Base-by-base conservation (phyloP, 352 stramenopile species). In the Globisporangium canariense region DNA sequence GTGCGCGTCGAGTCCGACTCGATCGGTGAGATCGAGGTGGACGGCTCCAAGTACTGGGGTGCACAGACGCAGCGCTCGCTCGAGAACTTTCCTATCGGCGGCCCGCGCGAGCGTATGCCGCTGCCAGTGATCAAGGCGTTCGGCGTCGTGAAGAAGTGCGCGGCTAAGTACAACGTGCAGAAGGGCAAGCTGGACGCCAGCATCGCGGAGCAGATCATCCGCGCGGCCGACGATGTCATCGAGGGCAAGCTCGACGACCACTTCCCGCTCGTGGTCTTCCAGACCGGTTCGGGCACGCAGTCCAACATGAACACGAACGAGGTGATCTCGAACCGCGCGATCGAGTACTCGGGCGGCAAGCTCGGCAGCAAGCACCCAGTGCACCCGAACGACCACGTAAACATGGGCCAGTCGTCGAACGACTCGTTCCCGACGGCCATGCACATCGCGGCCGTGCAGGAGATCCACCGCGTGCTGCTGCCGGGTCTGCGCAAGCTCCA, bases 341-440 rank as follows among this genome's bases (percentile, higher is more conserved):
- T 88, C 65, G 81, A 90, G 58, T 58, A 79, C 53, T 66, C 62
- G 0, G 81, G 81, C 46, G 77, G 77, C 16, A 51, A 71, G 50
- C 58, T 88, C 52, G 81, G 81, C 57, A 81, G 67, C 55, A 90
- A 90, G 74, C 66, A 63, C 46, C 80, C 81, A 11, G 78, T 90
- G 67, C 96, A 99, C 78, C 94, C 97, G 22, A 99, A 99, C 77
- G 97, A 99, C 80, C 91, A 99, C 68, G 92, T 98, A 25, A 99
- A 99, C 78, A 98, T 97, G 88, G 94, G 94, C 59, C 96, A 99
- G 74, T 98, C 87, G 46, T 96, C 79, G 30, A 99, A 99, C 73
- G 97, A 99, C 80, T 98, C 91, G 53, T 99, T 98, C 71, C 97
- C 97, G 0, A 99, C 95, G 18, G 96, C 96, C 38, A 99, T 99